These are phyloP conservation scores for Candida tibetensis DNA, from an alignment of 805 yeast genomes.

Conservation along the genomic window DNA sequence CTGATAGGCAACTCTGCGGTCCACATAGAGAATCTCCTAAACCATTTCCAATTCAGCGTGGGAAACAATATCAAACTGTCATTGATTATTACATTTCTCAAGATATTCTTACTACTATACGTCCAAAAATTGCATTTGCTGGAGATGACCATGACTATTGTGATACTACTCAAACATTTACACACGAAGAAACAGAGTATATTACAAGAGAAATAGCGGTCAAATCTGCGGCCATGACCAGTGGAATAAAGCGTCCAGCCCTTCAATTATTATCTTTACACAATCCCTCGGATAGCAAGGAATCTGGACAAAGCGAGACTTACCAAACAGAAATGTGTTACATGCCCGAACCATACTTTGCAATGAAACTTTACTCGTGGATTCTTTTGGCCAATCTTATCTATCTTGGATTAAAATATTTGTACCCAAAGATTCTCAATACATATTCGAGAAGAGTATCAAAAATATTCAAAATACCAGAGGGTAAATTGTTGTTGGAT, in stretches of 20 bases:
- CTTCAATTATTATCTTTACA: conserved; percentile 74
- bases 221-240: conserved; percentile 88
- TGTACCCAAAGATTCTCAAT: conserved; percentile 7
- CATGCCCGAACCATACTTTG: conserved; percentile 52
- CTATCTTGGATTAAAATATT: conserved; percentile 11
- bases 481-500: neutral
- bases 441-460: conserved; percentile 2
- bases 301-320: conserved; percentile 12
- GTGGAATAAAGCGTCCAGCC: conserved; percentile 85
- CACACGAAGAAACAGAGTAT: conserved; percentile 11
- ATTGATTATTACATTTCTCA: conserved; percentile 59
- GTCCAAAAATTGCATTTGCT: conserved; percentile 71
- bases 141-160: conserved; percentile 99
- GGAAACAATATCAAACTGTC: conserved; percentile 90
- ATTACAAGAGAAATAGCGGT: conserved; percentile 67
- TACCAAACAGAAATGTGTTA: conserved; percentile 50
- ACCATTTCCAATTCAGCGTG: conserved; percentile 65
- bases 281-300: conserved; percentile 35
- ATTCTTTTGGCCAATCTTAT: conserved; percentile 9
- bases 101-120: conserved; percentile 52
- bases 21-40: conserved; percentile 65
- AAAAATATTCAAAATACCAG: neutral
- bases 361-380: conserved; percentile 15
- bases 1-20: conserved; percentile 67
- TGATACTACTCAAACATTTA: conserved; percentile 56